Evolutionary conservation across 2,329 filamentous ascomycete genomes (phyloP).

Genomic region (Verticillium tricorpus): DNA sequence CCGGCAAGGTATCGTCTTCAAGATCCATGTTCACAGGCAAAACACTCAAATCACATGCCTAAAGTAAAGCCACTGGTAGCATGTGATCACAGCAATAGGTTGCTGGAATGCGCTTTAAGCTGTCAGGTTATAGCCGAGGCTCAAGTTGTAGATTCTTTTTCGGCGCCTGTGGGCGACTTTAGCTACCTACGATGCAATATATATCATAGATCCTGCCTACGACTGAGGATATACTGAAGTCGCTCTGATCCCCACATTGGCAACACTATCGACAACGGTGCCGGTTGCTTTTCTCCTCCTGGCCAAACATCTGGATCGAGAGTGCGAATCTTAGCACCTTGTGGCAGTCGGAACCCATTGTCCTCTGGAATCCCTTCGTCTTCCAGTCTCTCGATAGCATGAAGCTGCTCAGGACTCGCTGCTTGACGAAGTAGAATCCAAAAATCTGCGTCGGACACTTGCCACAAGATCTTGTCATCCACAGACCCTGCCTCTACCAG

Average conservation of each 20-base stretch:
- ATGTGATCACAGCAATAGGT: no score
- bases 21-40: no score
- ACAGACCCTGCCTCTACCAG: conserved; percentile 17
- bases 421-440: conserved; percentile 24
- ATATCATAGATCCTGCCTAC: no score
- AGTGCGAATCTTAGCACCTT: conserved; percentile 5
- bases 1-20: no score
- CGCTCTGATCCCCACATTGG: neutral
- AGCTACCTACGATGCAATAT: no score
- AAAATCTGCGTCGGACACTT: conserved; percentile 27
- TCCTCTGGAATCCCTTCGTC: conserved; percentile 2
- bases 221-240: no score
- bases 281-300: neutral
- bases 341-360: conserved; percentile 6
- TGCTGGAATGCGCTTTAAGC: no score
- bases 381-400: conserved; percentile 7
- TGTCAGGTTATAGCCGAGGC: no score
- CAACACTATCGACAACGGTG: neutral
- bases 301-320: conserved; percentile 18
- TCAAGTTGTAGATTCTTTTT: no score
- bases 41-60: no score
- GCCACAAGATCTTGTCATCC: conserved; percentile 25
- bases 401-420: conserved; percentile 9
- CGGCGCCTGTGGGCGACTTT: no score
- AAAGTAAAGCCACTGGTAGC: no score